A percentile compares a stretch with the other conserved stretches of the same genome.
Evolutionary conservation across 2,329 filamentous ascomycete species (phyloP).

Genomic region (Clarireedia monteithiana): DNA sequence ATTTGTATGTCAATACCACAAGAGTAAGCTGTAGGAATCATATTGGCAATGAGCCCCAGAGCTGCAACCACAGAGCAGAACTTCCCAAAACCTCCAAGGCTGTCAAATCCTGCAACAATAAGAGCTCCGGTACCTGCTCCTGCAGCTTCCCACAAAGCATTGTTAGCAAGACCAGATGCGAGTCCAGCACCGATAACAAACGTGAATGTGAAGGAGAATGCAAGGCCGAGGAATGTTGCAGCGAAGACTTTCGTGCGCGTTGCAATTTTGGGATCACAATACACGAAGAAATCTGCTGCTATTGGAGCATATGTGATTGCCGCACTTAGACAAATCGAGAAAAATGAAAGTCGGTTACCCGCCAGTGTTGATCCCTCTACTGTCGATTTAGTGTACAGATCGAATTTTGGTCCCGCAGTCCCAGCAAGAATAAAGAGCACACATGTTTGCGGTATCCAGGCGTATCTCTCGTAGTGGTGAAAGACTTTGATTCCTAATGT

Average conservation of each 20-base stretch:
- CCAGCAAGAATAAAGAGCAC: slow-evolving; percentile 55
- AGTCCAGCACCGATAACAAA: slow-evolving; percentile 56
- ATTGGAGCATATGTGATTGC: slow-evolving; percentile 56
- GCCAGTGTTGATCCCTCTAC: slow-evolving; percentile 37
- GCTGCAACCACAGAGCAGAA: slow-evolving; percentile 60
- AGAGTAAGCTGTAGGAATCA: slow-evolving; percentile 56
- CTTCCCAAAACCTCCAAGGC: slow-evolving; percentile 54
- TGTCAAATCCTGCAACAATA: slow-evolving; percentile 52
- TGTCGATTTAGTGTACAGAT: slow-evolving; percentile 42
- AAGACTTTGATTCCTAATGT: slow-evolving; percentile 62
- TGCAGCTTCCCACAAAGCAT: slow-evolving; percentile 52
- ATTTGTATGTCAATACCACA: slow-evolving; percentile 62
- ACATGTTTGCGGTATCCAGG: slow-evolving; percentile 55
- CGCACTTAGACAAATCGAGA: slow-evolving; percentile 58
- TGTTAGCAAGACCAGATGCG: slow-evolving; percentile 45
- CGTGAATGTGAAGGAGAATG: slow-evolving; percentile 51
- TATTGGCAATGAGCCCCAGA: slow-evolving; percentile 57
- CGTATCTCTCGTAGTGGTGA: slow-evolving; percentile 61
- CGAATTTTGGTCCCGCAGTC: slow-evolving; percentile 51
- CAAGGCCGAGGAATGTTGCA: slow-evolving; percentile 49
- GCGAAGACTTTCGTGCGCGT: slow-evolving; percentile 41
- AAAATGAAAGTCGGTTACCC: slow-evolving; percentile 58
- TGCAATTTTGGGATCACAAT: slow-evolving; percentile 45
- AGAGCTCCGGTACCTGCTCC: slow-evolving; percentile 52
- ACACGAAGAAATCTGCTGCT: slow-evolving; percentile 62